Base-by-base conservation (phyloP, 2,329 filamentous ascomycete genomes). In the Arthrobotrys pseudoclavata region DNA sequence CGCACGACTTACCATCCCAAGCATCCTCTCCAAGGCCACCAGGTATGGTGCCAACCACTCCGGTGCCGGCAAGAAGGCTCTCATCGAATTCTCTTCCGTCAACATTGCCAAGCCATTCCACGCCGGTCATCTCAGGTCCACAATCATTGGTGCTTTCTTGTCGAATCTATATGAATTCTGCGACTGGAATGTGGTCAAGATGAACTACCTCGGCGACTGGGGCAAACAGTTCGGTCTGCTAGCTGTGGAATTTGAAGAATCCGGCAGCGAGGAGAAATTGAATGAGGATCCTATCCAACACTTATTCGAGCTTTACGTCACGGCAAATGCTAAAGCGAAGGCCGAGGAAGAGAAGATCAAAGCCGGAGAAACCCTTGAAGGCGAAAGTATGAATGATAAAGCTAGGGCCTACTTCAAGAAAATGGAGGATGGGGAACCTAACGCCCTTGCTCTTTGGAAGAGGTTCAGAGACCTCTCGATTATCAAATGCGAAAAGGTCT, bases 41-140 rank as follows among this genome's bases (percentile, higher is more conserved):
- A 84, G 86, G 22, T 97, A 88, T 82, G 92, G 92, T 78, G 87
- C 86, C 83, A 91, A 91, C 84, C 86, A 85, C 63, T 86, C 87
- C 75, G 89, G 88, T 79, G 86, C 86, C 81, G 81, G 81, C 13
- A 92, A 92, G 86, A 88, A 87, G 77, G 87, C 89, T 47, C 88
- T 96, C 63, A 88, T 96, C 81, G 92, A 96, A 82, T 96, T 95
- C 84, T 93, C 91, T 6, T 94, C 91, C 6, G 92, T 93, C 62
- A 96, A 96, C 83, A 94, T 96, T 76, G 92, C 92, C 53, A 95
- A 95, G 84, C 92, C 91, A 22, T 93, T 94, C 84, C 90, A 92
- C 82, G 90, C 90, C 22, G 90, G 90, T 4, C 91, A 94, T 84
- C 85, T 94, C 80, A 87, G 91, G 81, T 92, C 90, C 81, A 94